Evolutionary conservation across 164 flowering plant genomes (phyloP), one percentile per base, ranked within the genome.

Genomic region (Tetracentron sinense): DNA sequence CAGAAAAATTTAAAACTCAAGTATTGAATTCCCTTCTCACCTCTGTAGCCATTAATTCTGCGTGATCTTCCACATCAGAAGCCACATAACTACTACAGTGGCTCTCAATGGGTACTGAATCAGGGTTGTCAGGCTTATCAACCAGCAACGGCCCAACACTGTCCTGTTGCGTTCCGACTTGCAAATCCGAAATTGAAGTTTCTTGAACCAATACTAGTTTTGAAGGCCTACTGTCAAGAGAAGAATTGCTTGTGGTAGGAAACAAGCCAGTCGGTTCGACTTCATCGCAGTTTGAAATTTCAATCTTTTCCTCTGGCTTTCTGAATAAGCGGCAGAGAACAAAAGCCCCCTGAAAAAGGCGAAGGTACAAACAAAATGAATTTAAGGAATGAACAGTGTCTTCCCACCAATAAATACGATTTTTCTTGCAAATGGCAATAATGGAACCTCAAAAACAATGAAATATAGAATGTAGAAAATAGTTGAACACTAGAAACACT

Each of bases 291-390:
- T 78, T 80, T 2, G 74, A 74, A 63, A 52, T 68, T 25, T 78
- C 89, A 54, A 67, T 54, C 51, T 57, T 75, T 52, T 75, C 89
- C 35, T 79, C 88, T 12, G 63, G 64, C 69, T 87, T 89, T 62
- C 76, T 77, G 66, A 92, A 87, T 56, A 92, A 72, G 26, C 92
- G 90, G 54, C 92, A 92, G 16, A 92, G 76, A 16, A 92, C 94
- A 77, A 70, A 88, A 1, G 87, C 73, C 28, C 62, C 74, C 93
- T 87, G 81, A 61, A 77, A 27, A 56, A 63, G 19, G 42, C 28
- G 20, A 47, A 31, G 17, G 59, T 59, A 22, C 15, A 21, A 69
- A 42, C 35, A 31, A 14, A 54, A 1, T n/a, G 10, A 23, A 21
- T 19, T 59, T 19, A 51, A 1, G 19, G 5, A 38, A 50, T 14